Evolutionary conservation across 2,329 filamentous ascomycete species (phyloP).

Genomic region (Lasiodiplodia sp.): DNA sequence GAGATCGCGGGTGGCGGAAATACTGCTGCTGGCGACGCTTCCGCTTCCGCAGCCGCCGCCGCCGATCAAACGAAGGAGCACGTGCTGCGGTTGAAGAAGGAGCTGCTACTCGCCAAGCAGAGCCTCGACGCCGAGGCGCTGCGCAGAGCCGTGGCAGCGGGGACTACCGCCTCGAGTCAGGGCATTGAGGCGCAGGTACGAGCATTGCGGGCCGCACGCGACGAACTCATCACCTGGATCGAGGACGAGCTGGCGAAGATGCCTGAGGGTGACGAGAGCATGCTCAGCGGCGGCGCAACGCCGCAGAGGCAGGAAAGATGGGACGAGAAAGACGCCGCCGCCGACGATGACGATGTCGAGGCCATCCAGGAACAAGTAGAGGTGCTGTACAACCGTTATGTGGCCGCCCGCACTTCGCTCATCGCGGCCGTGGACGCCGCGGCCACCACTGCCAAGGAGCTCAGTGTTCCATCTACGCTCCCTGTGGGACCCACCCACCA

Average conservation of each 20-base stretch:
- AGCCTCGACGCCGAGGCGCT: constrained; percentile 43
- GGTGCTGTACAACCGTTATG: constrained; percentile 43
- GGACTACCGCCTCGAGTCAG: neutral
- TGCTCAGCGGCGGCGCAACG: constrained; percentile 29
- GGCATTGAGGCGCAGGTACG: constrained; percentile 41
- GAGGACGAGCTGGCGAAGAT: constrained; percentile 57
- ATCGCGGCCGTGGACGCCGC: constrained; percentile 32
- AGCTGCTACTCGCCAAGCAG: constrained; percentile 45
- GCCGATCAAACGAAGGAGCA: constrained; percentile 37
- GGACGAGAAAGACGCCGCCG: neutral
- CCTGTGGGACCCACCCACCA: neutral
- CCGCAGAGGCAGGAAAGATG: neutral
- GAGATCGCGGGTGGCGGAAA: constrained; percentile 36
- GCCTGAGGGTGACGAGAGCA: constrained; percentile 44
- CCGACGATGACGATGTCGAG: constrained; percentile 12
- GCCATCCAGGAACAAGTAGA: constrained; percentile 40
- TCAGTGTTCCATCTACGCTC: neutral
- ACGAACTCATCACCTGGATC: constrained; percentile 60
- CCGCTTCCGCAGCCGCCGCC: constrained; percentile 31
- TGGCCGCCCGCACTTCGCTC: constrained; percentile 35
- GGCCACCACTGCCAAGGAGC: constrained; percentile 11
- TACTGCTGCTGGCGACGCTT: constrained; percentile 34
- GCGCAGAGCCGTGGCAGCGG: constrained; percentile 30
- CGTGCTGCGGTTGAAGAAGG: constrained; percentile 48
- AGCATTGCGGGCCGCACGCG: constrained; percentile 54